Base-by-base conservation (phyloP, 2,329 filamentous ascomycete species). In the Claviceps humidiphila region DNA sequence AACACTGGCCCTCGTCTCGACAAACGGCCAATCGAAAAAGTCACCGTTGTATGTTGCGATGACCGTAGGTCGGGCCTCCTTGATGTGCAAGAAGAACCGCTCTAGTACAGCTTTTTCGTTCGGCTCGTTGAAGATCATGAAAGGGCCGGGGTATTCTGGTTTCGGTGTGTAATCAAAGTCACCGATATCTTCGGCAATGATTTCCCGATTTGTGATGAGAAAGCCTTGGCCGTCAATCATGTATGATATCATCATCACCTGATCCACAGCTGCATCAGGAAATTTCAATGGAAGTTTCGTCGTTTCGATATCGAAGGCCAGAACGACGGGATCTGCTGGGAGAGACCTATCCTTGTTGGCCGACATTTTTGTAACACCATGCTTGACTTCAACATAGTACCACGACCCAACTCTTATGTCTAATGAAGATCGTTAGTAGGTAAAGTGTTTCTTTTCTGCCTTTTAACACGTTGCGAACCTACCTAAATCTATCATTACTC, bases 21-120 rank as follows among this genome's bases (percentile, higher is more conserved):
- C 89, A 64, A 94, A 98, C 0, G 93, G 91, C 93, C 93, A 98
- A 84, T 98, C 93, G 82, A 98, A 98, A 67, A 98, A 98, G 73
- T 98, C 93, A 72, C 93, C 93, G 88, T 98, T 98, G 77, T 98
- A 98, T n/a, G 93, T 98, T 39, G 94, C 91, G 66, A 98, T 98
- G 53, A 98, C 91, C 0, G 90, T 97, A 0, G 93, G 93, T 54
- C 86, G 81, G 1, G 89, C 89, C 66, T 95, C 89, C 63, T 98
- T 97, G 68, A 98, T 86, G 66, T 96, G 93, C 42, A 87, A 75
- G 63, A 98, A 97, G 70, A 98, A 98, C 16, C 93, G 78, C 64
- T 97, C 91, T 22, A 98, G 74, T 2, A 95, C 66, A 1, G 77
- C 80, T 67, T 93, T 93, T 68, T 98, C 93, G 62, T 97, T 84